These are phyloP conservation scores for Podospora pseudoanserina DNA, from an alignment of 495 filamentous ascomycete species.

Conservation along the genomic window DNA sequence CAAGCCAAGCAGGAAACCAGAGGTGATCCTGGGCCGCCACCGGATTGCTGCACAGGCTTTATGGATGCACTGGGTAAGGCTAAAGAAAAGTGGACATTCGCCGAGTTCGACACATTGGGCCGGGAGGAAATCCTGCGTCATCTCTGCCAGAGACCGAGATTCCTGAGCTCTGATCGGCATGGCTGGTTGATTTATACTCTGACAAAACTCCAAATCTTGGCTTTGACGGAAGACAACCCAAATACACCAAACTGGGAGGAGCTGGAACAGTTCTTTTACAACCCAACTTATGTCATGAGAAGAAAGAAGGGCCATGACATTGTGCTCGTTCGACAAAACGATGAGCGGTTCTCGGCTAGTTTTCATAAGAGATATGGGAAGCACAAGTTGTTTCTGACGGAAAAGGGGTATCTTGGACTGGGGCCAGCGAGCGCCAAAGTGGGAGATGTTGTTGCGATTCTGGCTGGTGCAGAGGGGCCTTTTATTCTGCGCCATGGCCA, in stretches of 20 bases:
- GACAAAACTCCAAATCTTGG: slow-evolving; percentile 12
- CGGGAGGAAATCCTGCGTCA: slow-evolving; percentile 3
- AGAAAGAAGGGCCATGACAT: not conserved
- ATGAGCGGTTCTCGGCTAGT: not conserved
- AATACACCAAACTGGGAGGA: slow-evolving; percentile 14
- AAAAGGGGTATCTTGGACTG: slow-evolving; percentile 13
- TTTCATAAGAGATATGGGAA: slow-evolving; percentile 14
- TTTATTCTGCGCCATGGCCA: slow-evolving; percentile 4
- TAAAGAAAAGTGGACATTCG: not conserved
- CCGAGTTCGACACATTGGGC: not conserved
- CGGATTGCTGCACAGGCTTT: not conserved
- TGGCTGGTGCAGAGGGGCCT: slow-evolving; percentile 10
- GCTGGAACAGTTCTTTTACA: slow-evolving; percentile 10
- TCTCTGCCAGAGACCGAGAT: slow-evolving; percentile 1
- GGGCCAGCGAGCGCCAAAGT: slow-evolving; percentile 3
- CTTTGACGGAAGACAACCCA: slow-evolving; percentile 9
- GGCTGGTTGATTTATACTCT: slow-evolving; percentile 15
- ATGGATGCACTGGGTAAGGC: not conserved
- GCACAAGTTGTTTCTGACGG: slow-evolving; percentile 12
- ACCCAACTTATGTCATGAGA: slow-evolving; percentile 12
- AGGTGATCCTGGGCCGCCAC: not conserved
- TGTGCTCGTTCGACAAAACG: not conserved
- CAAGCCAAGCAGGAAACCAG: not conserved
- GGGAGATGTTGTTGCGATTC: slow-evolving; percentile 8
- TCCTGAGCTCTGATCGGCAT: slow-evolving; percentile 1